Conservation (phyloP, 768 basidiomycete species). For the Galerina sulciceps region DNA sequence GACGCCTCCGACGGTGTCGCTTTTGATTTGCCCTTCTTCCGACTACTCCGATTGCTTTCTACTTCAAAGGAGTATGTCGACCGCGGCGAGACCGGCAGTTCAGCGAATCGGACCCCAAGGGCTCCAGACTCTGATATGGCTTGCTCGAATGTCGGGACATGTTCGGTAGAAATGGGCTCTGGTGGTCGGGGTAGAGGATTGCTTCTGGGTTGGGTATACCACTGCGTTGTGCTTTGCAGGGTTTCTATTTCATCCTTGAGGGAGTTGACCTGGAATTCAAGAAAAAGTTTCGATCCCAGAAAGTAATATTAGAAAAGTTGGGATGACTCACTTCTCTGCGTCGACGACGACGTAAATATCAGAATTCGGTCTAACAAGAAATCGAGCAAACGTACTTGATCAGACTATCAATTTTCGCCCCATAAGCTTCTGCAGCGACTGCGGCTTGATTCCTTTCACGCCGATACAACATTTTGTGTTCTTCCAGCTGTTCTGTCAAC, state of each 20-base stretch:
- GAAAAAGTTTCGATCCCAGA: not conserved
- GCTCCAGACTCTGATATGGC: constrained; percentile 21
- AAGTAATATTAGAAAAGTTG: not conserved
- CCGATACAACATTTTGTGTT: not conserved
- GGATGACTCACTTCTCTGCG: constrained; percentile 26
- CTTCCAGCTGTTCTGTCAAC: not conserved
- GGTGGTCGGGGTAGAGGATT: constrained; percentile 66
- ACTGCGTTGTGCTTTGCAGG: constrained; percentile 30
- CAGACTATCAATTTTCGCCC: constrained; percentile 8
- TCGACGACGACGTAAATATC: not conserved
- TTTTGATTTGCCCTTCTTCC: constrained; percentile 1
- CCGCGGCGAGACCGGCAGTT: constrained; percentile 11
- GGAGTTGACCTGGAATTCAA: constrained; percentile 9
- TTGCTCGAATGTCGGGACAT: constrained; percentile 45
- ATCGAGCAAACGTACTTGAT: constrained; percentile 10
- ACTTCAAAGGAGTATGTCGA: constrained; percentile 12
- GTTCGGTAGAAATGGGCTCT: constrained; percentile 50
- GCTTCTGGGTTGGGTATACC: constrained; percentile 18
- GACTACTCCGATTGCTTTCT: constrained; percentile 7
- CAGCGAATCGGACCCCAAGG: constrained; percentile 12
- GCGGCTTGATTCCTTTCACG: not conserved
- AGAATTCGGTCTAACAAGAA: no score
- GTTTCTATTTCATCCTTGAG: constrained; percentile 38
- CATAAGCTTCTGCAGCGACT: not conserved
- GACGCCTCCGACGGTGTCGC: not conserved